Conservation (phyloP, 495 filamentous ascomycete genomes). For the Hypoxylon subgilvum region DNA sequence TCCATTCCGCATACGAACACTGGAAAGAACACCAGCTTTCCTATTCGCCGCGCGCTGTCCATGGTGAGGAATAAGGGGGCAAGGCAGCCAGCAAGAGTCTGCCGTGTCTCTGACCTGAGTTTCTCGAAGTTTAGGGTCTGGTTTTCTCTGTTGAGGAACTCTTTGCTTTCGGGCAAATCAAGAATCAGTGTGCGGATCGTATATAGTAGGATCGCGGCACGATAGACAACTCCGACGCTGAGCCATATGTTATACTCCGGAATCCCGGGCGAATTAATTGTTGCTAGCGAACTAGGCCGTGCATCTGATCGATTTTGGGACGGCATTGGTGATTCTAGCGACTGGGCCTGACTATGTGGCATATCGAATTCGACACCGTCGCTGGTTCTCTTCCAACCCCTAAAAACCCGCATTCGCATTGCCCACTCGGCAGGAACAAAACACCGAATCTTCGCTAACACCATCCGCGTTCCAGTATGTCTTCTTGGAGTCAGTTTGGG, state of each 20-base stretch:
- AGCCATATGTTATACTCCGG: neutral
- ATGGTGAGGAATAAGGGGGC: neutral
- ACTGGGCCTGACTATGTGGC: neutral
- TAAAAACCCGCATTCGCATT: neutral
- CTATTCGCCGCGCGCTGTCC: neutral
- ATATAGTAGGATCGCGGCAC: neutral
- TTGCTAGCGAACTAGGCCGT: neutral
- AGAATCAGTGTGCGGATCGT: neutral
- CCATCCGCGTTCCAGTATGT: neutral
- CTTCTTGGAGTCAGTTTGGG: neutral
- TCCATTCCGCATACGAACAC: slow-evolving; percentile 1
- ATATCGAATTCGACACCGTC: neutral
- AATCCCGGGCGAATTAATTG: neutral
- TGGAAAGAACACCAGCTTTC: slow-evolving; percentile 5
- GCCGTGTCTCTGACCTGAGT: neutral
- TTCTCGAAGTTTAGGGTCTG: neutral
- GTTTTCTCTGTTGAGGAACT: neutral
- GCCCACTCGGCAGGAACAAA: neutral
- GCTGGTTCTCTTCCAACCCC: neutral
- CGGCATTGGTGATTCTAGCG: too few relatives aligned
- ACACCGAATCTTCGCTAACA: neutral
- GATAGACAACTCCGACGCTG: neutral
- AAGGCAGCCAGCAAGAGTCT: neutral
- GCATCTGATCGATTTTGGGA: too few relatives aligned
- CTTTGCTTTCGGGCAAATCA: neutral